Evolutionary conservation across 768 basidiomycete genomes (phyloP), one percentile per base, ranked within the genome.

Genomic region (Obba rivulosa): DNA sequence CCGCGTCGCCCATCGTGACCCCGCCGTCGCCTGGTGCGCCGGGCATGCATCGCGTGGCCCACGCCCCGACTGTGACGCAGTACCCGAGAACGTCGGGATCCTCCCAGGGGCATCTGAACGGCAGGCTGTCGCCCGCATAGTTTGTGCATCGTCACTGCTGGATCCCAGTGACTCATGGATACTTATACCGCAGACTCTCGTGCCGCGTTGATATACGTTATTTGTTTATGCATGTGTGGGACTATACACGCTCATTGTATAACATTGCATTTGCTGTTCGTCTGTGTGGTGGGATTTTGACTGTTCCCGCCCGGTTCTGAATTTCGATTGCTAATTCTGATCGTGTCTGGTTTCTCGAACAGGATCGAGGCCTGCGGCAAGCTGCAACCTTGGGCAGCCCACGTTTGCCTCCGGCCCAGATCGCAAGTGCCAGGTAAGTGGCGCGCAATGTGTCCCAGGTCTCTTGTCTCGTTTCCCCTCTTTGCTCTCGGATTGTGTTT

Each of bases 1-100:
- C 45, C 14, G 22, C 36, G 13, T 53, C 52, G 17, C 52, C 48
- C 28, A 31, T 31, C 28, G 28, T 31, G 16, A 46, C 40, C 24
- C 13, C 39, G 3, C 43, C 40, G 2, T 44, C 49, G 5, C 49
- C 49, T 4, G 49, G 43, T 2, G 31, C 45, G 1, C 49, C 49
- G 3, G 39, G 40, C 22, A 3, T 43, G 13, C 43, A 41, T 28
- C 24, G 22, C 21, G 23, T 41, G 4, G 36, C 44, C 18, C 50
- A 51, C 41, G 39, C 42, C 20, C 28, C 28, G 28, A 31, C 28
- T 22, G 38, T 39, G 7, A 39, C 28, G 16, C 21, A 39, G n/a
- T 39, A 5, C 21, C 38, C 38, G 21, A 5, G 38, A 5, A 7
- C 38, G 38, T 22, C 38, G 21, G 38, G 17, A n/a, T 39, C 38